Percentiles rank a stretch among this genome's conserved stretches.
Conservation (phyloP, 306 rosid species). For the Trichosanthes cucumerina region DNA sequence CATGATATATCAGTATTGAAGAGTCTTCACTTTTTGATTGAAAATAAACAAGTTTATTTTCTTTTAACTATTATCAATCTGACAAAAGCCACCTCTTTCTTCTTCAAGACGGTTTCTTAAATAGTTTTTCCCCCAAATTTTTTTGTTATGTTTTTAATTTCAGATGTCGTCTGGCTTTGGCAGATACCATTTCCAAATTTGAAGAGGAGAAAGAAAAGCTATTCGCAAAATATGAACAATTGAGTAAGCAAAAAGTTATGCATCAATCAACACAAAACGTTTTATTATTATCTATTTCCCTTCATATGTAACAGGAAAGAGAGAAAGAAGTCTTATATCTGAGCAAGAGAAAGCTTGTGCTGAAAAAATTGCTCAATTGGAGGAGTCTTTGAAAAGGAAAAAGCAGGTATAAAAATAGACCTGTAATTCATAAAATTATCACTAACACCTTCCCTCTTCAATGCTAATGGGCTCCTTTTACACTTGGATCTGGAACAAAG, state of each 20-base stretch:
- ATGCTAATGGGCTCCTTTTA: neutral
- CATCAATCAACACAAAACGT: neutral
- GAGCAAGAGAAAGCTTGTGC: slow-evolving; percentile 70
- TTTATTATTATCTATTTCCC: neutral
- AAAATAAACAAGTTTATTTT: neutral
- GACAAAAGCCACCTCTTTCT: neutral
- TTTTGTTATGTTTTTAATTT: slow-evolving; percentile 1
- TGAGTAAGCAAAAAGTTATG: slow-evolving; percentile 42
- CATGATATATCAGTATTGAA: neutral
- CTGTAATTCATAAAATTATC: neutral
- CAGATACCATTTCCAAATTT: slow-evolving; percentile 68
- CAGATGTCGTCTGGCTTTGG: slow-evolving; percentile 7
- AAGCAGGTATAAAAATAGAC: slow-evolving; percentile 46
- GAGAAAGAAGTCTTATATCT: slow-evolving; percentile 52
- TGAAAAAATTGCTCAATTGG: slow-evolving; percentile 59
- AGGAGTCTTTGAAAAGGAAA: slow-evolving; percentile 79
- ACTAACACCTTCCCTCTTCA: neutral
- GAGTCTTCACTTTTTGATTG: neutral
- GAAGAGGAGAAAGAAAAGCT: slow-evolving; percentile 92
- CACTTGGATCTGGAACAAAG: slow-evolving; percentile 24
- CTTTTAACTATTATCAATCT: neutral
- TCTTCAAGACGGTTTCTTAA: neutral
- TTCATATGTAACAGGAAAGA: slow-evolving; percentile 48
- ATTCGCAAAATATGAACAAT: slow-evolving; percentile 64
- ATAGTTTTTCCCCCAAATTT: neutral